Base-by-base conservation (phyloP, 257 asterid species). In the Salvia hispanica region DNA sequence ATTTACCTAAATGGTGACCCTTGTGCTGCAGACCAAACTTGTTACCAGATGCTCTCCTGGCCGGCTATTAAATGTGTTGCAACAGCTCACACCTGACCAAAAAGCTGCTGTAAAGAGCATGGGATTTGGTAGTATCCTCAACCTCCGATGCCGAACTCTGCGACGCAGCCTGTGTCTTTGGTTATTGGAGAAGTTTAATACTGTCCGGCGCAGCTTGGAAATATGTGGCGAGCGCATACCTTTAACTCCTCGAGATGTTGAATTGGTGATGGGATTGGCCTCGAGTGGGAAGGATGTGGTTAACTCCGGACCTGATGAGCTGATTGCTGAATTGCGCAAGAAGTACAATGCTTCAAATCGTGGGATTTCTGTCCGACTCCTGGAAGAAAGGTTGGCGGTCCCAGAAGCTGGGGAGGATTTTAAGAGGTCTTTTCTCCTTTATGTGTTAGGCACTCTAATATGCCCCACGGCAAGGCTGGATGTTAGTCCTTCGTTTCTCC, bases 1-100 rank as follows among this genome's bases (percentile, higher is more conserved):
- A 36, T 36, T 47, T 66, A 34, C 6, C 6, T 34, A 34, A 34
- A 34, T 34, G 39, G 5, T 34, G 75, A 34, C 69, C 61, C 40
- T 2, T 58, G 16, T 80, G 62, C 31, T 84, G 86, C 92, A 90
- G 99, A 81, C 96, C 76, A 90, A 90, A 74, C 94, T 93, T 55
- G 99, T 93, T 61, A 93, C 99, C 7, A 85, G 99, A 82, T 93
- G 99, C 84, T 93, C 99, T 69, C 97, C 99, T 65, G 97, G 99
- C 71, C 95, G 99, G 58, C 75, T 93, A 55, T 69, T 93, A 53
- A 91, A 86, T 66, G 94, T 93, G 60, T 71, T 93, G 74, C 99
- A 88, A 75, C 83, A 83, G 11, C 92, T 93, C 58, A 84, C 96
- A 56, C 81, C 88, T 52, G 96, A 88, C 48, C 99, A 93, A 74